Base-by-base conservation (phyloP, 2,329 filamentous ascomycete genomes). In the Nigrospora oryzae region DNA sequence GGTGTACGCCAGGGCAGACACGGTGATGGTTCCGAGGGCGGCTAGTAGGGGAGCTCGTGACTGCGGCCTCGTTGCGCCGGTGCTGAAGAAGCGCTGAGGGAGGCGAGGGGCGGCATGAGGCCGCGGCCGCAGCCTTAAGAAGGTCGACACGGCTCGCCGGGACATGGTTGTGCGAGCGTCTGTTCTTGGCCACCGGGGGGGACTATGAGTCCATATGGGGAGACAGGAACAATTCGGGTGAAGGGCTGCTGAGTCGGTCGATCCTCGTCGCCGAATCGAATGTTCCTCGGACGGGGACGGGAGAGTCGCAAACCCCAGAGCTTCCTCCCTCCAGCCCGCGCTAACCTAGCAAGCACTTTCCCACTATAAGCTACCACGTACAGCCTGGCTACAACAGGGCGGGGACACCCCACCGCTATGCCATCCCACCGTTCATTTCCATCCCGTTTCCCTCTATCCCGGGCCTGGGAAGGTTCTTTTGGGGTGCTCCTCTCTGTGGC, bases 101-200 rank as follows among this genome's bases (percentile, higher is more conserved):
- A 42, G 32, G 35, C 16, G 28, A 31, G 23, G 23, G 23, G 35
- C 40, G 14, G 36, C n/a, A 13, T 31, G 38, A 31, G 40, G 32
- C 40, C 33, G 38, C 23, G 40, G 40, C 40, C 40, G 40, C 40
- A 42, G 40, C 40, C 40, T 42, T 42, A 42, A 42, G 32, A 42
- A 36, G 32, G 32, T 15, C 13, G 33, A 42, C 28, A n/a, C 40
- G 36, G n/a, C 40, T 23, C 40, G 40, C 40, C 40, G 40, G 32
- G 40, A 42, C 40, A 42, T 42, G 32, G 32, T 34, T 30, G 7
- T 36, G 14, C 14, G 15, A 11, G 11, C 34, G 34, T 36, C 34
- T n/a, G 14, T 36, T 16, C 34, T 36, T 36, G 34, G 15, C 15
- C 15, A 42, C 35, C 33, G 28, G 36, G 35, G 28, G 33, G 31